phyloP scores from a whole-genome alignment of 208 protist genomes.

The Phytomonas francai region DNA sequence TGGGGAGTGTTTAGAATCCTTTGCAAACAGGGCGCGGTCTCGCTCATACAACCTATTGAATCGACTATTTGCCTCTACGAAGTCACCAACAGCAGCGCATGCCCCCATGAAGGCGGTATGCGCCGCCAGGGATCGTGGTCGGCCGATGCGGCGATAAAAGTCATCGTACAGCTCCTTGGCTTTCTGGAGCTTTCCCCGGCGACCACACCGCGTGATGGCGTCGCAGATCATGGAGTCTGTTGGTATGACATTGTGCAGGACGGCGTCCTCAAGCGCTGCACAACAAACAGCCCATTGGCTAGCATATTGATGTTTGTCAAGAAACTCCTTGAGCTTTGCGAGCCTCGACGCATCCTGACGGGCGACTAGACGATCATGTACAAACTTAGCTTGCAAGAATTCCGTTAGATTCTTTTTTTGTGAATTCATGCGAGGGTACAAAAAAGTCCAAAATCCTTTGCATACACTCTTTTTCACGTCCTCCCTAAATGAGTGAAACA shows the following conservation, averaged over 20 bases:
- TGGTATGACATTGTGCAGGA: slow-evolving; percentile 32
- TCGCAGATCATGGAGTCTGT: slow-evolving; percentile 39
- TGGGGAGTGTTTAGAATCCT: slow-evolving; percentile 24
- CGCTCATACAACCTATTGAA: slow-evolving; percentile 24
- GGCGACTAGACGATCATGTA: slow-evolving; percentile 29
- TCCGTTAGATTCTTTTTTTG: no score
- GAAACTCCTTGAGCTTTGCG: slow-evolving; percentile 35
- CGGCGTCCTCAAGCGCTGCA: slow-evolving; percentile 38
- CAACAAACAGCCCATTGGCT: slow-evolving; percentile 45
- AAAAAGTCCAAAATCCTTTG: no score
- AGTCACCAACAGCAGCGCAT: slow-evolving; percentile 40
- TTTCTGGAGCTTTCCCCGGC: slow-evolving; percentile 23
- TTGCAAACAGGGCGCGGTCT: slow-evolving; percentile 20
- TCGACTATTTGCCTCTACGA: slow-evolving; percentile 33
- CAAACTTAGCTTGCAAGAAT: slow-evolving; percentile 30
- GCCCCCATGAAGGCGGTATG: slow-evolving; percentile 61
- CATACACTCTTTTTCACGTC: no score
- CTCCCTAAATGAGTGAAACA: no score
- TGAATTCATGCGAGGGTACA: no score
- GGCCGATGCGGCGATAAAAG: slow-evolving; percentile 31
- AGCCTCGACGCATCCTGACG: slow-evolving; percentile 23
- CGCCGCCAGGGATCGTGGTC: slow-evolving; percentile 30
- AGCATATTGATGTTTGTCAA: slow-evolving; percentile 39
- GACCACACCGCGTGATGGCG: slow-evolving; percentile 45
- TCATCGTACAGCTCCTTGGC: slow-evolving; percentile 39